Evolutionary conservation across 176 grass and related monocot species (phyloP), one percentile per base, ranked within the genome.

Genomic region (Oropetium thomaeum): DNA sequence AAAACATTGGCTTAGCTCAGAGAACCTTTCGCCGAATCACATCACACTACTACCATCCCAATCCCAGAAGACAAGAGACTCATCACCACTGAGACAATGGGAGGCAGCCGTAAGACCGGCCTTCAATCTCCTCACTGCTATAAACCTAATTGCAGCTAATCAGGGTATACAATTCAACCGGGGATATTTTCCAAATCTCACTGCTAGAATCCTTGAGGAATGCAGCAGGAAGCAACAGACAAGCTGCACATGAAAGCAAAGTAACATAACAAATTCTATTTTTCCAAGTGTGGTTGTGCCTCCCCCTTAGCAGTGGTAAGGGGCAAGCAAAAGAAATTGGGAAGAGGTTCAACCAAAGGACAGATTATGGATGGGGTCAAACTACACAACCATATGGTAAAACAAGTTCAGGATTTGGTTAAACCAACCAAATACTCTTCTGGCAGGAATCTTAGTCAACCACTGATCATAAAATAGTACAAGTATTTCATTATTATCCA

Each of bases 91-190:
- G 42, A 22, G 59, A 64, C 48, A 49, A 20, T 35, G 29, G 39
- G 74, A 76, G 58, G 74, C 74, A 76, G 74, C 41, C 59, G 30
- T 76, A 76, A 76, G 74, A 76, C 74, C 74, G 74, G 74, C 74
- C 74, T 76, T 76, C 59, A 76, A 76, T 76, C 59, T 76, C 74
- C 29, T 76, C 74, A 76, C 42, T 76, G 74, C 58, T 58, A 47
- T 62, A 33, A 10, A 48, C 19, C 11, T 1, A 47, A 47, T 44
- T 45, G 57, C 28, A 5, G 10, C 25, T 6, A 43, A 1, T 3
- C 1, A 59, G 16, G 23, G 26, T 43, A 30, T 43, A 60, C 55
- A 31, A 7, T 27, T 10, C 0, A 10, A 41, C 19, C 5, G 29
- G 10, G 0, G 10, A n/a, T 29, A 45, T 62, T 75, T 75, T 10